These are phyloP conservation scores for Xylaria sp. DNA, from an alignment of 2,329 filamentous ascomycete species.

Conservation along the genomic window DNA sequence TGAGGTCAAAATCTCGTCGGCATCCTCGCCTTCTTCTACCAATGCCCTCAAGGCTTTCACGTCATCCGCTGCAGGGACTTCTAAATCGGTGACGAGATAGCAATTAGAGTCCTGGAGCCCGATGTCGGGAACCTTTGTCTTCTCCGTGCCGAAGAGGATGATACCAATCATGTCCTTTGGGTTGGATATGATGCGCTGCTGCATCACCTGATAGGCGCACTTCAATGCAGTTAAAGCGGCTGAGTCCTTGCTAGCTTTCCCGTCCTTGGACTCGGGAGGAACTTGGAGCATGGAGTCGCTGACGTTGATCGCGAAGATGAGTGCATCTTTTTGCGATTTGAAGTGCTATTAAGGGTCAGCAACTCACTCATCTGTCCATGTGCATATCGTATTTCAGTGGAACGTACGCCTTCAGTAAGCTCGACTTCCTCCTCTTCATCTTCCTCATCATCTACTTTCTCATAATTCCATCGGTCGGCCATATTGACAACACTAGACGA, in stretches of 20 bases:
- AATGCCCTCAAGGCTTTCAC: conserved; percentile 73
- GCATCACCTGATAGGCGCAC: conserved; percentile 92
- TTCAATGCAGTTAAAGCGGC: conserved; percentile 80
- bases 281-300: conserved; percentile 77
- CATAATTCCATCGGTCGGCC: conserved; percentile 37
- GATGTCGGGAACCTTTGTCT: conserved; percentile 39
- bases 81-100: conserved; percentile 83
- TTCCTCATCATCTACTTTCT: conserved; percentile 57
- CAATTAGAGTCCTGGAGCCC: conserved; percentile 74
- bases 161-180: conserved; percentile 98
- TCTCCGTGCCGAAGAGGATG: conserved; percentile 76
- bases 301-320: conserved; percentile 92
- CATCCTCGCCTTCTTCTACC: conserved; percentile 71
- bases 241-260: conserved; percentile 73
- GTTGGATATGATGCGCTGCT: conserved; percentile 95
- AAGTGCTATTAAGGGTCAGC: conserved; percentile 57
- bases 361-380: not conserved
- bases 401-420: conserved; percentile 55
- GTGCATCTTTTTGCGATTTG: conserved; percentile 91
- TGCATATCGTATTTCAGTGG: not conserved
- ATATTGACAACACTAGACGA: conserved; percentile 11
- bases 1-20: conserved; percentile 62
- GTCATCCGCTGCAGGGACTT: conserved; percentile 79
- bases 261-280: conserved; percentile 60
- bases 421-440: conserved; percentile 64